A percentile compares a stretch with the other conserved stretches of the same genome.
These are phyloP conservation scores for Sugiyamaella valdiviana DNA, from an alignment of 805 yeast genomes.

Conservation along the genomic window DNA sequence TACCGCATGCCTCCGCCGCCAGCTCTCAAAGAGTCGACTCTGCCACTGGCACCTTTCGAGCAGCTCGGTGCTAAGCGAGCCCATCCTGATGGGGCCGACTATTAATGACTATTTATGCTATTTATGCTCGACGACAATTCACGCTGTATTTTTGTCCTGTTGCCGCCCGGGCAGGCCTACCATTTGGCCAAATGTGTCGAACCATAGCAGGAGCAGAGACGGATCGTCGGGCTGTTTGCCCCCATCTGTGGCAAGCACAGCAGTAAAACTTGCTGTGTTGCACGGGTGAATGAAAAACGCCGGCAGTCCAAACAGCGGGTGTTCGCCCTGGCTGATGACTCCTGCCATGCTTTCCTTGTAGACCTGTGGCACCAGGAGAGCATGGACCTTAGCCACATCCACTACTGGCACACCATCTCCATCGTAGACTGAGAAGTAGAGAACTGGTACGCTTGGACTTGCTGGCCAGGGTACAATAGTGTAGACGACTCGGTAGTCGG, in stretches of 20 bases:
- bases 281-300: slow-evolving; percentile 39
- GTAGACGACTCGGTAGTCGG: slow-evolving; percentile 10
- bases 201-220: background rate
- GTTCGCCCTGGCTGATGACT: slow-evolving; percentile 24
- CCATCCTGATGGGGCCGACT: background rate
- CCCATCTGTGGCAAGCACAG: background rate
- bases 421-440: slow-evolving; percentile 22
- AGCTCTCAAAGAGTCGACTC: slow-evolving; percentile 10
- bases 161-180: background rate
- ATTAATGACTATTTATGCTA: background rate
- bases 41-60: slow-evolving; percentile 17
- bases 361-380: slow-evolving; percentile 4
- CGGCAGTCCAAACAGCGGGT: slow-evolving; percentile 27
- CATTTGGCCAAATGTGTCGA: background rate
- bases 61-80: slow-evolving; percentile 1
- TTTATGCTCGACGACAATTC: background rate
- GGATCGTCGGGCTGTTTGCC: background rate
- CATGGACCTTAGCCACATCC: slow-evolving; percentile 11
- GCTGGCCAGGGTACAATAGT: slow-evolving; percentile 27
- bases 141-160: background rate
- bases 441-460: slow-evolving; percentile 27
- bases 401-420: slow-evolving; percentile 12
- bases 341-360: slow-evolving; percentile 9
- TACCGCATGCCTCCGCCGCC: slow-evolving; percentile 20
- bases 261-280: slow-evolving; percentile 25